Evolutionary conservation across 768 basidiomycete genomes (phyloP), one percentile per base, ranked within the genome.

Genomic region (Amanita molliuscula): DNA sequence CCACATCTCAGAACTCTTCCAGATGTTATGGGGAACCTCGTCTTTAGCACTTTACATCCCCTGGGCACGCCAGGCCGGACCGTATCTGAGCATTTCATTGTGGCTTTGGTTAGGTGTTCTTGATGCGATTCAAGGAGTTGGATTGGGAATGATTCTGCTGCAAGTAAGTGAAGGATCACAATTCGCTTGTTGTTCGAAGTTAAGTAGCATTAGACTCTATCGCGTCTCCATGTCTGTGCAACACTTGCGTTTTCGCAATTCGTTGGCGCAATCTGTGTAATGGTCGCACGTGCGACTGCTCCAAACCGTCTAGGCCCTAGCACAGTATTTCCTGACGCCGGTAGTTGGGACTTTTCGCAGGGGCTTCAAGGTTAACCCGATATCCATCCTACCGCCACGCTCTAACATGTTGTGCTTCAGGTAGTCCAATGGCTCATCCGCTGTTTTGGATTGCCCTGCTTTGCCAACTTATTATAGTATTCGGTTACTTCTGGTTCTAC

Each of bases 51-150:
- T 93, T 13, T 96, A 95, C 62, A 84, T 96, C 52, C 91, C 93
- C 4, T 96, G 93, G 93, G 93, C 87, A 2, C 91, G 93, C 9
- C 61, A 61, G 9, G 80, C 75, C 3, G 93, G 93, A 15, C 89
- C 92, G 20, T 96, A 94, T 62, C 79, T 95, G 49, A 90, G 90
- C 37, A 77, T 91, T 25, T 86, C 84, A 23, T 70, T 96, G 28
- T 96, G 93, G 93, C 72, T 96, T 37, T 96, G 93, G 93, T 76
- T 96, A 8, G 93, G 93, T 59, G 93, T 96, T 40, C 72, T 96
- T 37, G 93, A 93, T 62, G 91, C 93, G 29, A 74, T 96, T 33
- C 93, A 96, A 63, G 93, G 93, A 65, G 93, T 95, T 36, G 93
- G 93, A 25, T 72, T 96, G 42, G 91, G 90, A 50, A 84, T 93